Evolutionary conservation across 768 basidiomycete species (phyloP).

Genomic region (Russula griseocarnosa): DNA sequence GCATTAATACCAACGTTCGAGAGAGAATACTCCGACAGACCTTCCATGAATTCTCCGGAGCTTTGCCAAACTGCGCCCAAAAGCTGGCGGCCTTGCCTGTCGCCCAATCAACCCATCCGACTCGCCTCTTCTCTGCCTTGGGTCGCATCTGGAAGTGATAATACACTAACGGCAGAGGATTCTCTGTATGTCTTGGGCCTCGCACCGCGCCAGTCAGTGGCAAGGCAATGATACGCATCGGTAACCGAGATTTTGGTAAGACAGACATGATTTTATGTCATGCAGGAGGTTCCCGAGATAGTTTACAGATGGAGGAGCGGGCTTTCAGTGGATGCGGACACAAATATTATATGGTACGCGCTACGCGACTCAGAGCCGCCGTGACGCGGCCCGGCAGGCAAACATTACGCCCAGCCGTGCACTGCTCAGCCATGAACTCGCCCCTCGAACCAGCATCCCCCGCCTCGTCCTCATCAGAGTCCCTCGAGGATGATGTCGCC

Average conservation of each 20-base stretch:
- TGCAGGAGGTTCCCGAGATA: neutral
- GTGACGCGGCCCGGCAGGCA: constrained; percentile 10
- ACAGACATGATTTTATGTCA: constrained; percentile 22
- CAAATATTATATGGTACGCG: neutral
- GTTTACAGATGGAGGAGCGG: neutral
- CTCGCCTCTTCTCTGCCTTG: constrained; percentile 31
- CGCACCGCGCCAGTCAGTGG: constrained; percentile 37
- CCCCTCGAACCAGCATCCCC: constrained; percentile 30
- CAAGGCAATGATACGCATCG: constrained; percentile 48
- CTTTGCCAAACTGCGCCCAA: constrained; percentile 69
- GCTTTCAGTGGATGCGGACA: neutral
- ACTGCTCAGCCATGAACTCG: constrained; percentile 27
- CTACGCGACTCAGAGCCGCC: neutral
- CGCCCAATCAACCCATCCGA: constrained; percentile 47
- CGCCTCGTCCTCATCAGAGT: constrained; percentile 30
- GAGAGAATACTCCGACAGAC: constrained; percentile 37
- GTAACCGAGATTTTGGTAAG: constrained; percentile 22
- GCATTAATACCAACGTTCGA: neutral
- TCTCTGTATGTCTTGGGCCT: constrained; percentile 6
- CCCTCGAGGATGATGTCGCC: constrained; percentile 18
- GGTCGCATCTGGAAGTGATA: constrained; percentile 40
- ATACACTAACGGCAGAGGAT: constrained; percentile 37
- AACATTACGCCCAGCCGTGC: neutral
- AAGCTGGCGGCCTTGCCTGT: constrained; percentile 49
- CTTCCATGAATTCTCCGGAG: constrained; percentile 65